Evolutionary conservation across 164 flowering plant species (phyloP).

Genomic region (Macadamia integrifolia): DNA sequence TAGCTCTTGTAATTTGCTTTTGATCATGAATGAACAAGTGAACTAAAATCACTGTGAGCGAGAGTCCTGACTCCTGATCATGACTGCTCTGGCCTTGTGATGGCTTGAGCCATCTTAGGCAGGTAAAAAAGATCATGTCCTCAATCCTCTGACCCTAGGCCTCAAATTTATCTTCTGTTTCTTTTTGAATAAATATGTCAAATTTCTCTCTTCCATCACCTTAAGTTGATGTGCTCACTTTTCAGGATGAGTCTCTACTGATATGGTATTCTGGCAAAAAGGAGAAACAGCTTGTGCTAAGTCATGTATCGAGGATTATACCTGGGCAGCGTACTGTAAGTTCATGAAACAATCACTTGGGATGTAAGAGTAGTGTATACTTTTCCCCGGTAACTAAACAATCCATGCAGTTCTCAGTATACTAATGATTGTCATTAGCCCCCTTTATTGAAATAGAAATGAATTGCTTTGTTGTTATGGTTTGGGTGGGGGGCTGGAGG

Average conservation of each 20-base stretch:
- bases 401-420: too few relatives aligned
- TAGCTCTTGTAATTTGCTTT: not conserved
- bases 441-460: too few relatives aligned
- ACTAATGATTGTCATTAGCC: too few relatives aligned
- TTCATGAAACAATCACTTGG: not conserved
- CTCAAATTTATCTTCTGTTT: not conserved
- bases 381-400: too few relatives aligned
- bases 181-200: not conserved
- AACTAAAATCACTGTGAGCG: not conserved
- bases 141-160: not conserved
- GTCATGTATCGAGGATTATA: constrained; percentile 72
- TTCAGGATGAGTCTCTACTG: constrained; percentile 76
- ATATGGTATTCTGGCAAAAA: constrained; percentile 89
- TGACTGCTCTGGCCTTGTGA: not conserved
- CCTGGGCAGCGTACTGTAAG: constrained; percentile 98
- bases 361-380: too few relatives aligned
- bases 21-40: not conserved
- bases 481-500: too few relatives aligned
- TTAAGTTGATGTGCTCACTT: constrained; percentile 7
- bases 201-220: not conserved
- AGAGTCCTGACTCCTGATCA: not conserved
- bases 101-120: not conserved
- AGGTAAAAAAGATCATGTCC: not conserved
- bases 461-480: too few relatives aligned
- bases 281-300: constrained; percentile 72